These are phyloP conservation scores for Halteria grandinella DNA, from an alignment of 73 alveolate species.

Conservation along the genomic window DNA sequence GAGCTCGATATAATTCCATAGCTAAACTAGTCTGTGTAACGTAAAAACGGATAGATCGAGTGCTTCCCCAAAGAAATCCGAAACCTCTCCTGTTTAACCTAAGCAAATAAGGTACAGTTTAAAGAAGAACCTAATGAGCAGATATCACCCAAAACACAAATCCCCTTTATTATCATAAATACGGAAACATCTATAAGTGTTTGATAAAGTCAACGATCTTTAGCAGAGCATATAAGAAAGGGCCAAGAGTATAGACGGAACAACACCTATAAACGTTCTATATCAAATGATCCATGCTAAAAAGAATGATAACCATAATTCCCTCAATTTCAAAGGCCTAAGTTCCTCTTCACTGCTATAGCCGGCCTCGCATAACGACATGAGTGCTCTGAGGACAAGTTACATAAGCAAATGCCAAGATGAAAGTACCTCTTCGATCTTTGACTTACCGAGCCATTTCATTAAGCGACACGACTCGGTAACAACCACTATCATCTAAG, in stretches of 20 bases:
- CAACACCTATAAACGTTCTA: slow-evolving; percentile 24
- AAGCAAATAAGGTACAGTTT: background rate
- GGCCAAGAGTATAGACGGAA: background rate
- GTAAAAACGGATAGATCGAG: no score
- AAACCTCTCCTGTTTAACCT: background rate
- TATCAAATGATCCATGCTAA: slow-evolving; percentile 32
- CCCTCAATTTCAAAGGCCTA: no score
- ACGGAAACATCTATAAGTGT: slow-evolving; percentile 9
- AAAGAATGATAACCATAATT: slow-evolving; percentile 14
- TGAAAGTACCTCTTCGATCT: slow-evolving; percentile 8
- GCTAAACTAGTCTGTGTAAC: no score
- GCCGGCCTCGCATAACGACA: slow-evolving; percentile 5
- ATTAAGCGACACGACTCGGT: background rate
- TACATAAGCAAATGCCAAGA: background rate
- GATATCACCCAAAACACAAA: background rate
- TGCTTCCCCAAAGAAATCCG: no score
- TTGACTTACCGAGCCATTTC: background rate
- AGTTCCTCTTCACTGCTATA: background rate
- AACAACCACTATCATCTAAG: background rate
- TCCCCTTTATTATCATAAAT: background rate
- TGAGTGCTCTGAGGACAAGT: background rate
- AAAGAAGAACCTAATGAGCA: background rate
- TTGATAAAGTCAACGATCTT: background rate
- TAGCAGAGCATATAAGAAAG: background rate
- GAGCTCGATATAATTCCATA: no score